Conservation (phyloP, 2,329 filamentous ascomycete species). For the Pyricularia grisea region DNA sequence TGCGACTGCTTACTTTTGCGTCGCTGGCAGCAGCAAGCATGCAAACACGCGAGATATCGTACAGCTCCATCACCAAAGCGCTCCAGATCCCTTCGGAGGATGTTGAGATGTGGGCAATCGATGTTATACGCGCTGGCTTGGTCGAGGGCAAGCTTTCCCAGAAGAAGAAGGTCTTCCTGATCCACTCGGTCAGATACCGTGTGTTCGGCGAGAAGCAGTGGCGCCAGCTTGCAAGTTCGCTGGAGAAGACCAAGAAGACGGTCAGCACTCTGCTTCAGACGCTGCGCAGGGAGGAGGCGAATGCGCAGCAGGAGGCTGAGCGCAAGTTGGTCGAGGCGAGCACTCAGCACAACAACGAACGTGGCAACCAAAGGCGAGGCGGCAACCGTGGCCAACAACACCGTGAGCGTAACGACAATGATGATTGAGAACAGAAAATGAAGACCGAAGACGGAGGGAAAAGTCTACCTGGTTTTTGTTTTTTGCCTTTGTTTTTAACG, state of each 20-base stretch:
- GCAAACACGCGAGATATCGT: constrained; percentile 79
- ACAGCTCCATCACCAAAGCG: constrained; percentile 72
- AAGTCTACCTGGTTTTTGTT: not conserved
- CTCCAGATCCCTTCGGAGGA: constrained; percentile 76
- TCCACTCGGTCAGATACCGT: constrained; percentile 92
- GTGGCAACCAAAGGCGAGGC: constrained; percentile 8
- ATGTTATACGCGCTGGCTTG: constrained; percentile 89
- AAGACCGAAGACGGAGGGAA: not conserved
- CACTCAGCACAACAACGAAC: constrained; percentile 18
- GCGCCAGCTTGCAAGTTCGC: constrained; percentile 80
- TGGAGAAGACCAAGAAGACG: constrained; percentile 86
- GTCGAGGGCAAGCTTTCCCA: constrained; percentile 96
- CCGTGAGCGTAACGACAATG: constrained; percentile 38
- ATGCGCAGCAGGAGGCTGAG: constrained; percentile 63
- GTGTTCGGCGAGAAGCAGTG: constrained; percentile 98
- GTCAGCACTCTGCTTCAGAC: constrained; percentile 70
- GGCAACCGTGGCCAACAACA: constrained; percentile 11
- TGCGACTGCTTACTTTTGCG: constrained; percentile 88
- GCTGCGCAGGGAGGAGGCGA: constrained; percentile 71
- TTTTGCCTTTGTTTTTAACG: not conserved
- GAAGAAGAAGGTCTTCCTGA: constrained; percentile 83
- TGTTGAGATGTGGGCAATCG: constrained; percentile 97
- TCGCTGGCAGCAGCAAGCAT: constrained; percentile 73
- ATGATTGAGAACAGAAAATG: constrained; percentile 32
- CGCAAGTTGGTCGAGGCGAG: constrained; percentile 36